Base-by-base conservation (phyloP, 1,139 yeast species). In the Schizosaccharomyces versatilis region DNA sequence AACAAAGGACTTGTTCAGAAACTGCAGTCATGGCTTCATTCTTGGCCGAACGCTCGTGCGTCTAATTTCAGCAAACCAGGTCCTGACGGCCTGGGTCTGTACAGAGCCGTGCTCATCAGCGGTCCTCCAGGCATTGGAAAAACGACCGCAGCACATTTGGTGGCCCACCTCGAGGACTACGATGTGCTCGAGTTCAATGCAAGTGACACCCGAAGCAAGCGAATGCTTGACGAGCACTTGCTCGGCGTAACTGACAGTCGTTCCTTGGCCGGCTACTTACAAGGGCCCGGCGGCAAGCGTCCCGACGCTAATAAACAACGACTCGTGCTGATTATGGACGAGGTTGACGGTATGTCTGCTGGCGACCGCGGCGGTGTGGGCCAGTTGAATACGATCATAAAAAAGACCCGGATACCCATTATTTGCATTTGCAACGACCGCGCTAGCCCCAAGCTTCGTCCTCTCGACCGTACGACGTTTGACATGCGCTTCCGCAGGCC, bases 321-420 rank as follows among this genome's bases (percentile, higher is more conserved):
- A 56, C 79, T 88, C 61, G 86, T 88, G 54, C 74, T 90, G 54
- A 82, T 93, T 60, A 86, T 93, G 97, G 99, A 93, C 68, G 99
- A 93, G 69, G 98, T 93, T 39, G 99, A 93, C 67, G 99, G 99
- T 61, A 90, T 93, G 98, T 84, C 95, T 49, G 86, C 94, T 63
- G 99, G 99, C 60, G 99, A 93, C 67, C 81, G 93, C 63, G 99
- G 98, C 59, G 99, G 99, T 60, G 95, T 93, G 19, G 97, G 96
- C 36, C 94, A 90, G 57, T 74, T 93, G 69, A 88, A 96, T 0
- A 80, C 81, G 51, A 81, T 85, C 62, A 90, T 97, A 66, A 75
- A 81, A 49, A 80, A 78, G 53, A 86, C 98, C 0, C 79, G 54
- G 84, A 57, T 90, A 64, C 98, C 99, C 12, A 75, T 93, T 71